A percentile compares a stretch with the other conserved stretches of the same genome.
These are phyloP conservation scores for Wallacemonas sp. DNA, from an alignment of 208 protist species.

Conservation along the genomic window DNA sequence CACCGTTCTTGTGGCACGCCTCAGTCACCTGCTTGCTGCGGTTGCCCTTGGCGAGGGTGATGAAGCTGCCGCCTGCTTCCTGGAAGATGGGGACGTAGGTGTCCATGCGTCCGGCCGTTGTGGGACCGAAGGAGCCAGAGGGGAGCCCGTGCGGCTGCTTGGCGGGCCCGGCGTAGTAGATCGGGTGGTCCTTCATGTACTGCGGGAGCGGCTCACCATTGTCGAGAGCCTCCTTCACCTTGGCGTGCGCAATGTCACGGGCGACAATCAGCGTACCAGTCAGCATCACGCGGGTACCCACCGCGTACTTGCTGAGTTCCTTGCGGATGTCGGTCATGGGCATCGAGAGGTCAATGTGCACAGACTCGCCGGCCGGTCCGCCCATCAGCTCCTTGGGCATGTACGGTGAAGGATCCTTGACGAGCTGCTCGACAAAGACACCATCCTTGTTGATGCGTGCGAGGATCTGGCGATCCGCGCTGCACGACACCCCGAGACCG, in stretches of 20 bases:
- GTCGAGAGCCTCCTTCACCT: slow-evolving; percentile 90
- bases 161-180: slow-evolving; percentile 97
- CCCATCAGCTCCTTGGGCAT: slow-evolving; percentile 73
- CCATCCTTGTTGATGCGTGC: slow-evolving; percentile 94
- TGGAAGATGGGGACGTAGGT: slow-evolving; percentile 95
- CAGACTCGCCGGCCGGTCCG: slow-evolving; percentile 39
- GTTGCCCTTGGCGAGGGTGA: slow-evolving; percentile 97
- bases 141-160: slow-evolving; percentile 94
- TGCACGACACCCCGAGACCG: slow-evolving; percentile 96
- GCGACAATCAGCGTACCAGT: slow-evolving; percentile 96
- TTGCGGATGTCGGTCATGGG: slow-evolving; percentile 88
- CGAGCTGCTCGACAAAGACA: slow-evolving; percentile 94
- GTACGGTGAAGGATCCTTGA: slow-evolving; percentile 92
- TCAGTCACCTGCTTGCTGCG: slow-evolving; percentile 91
- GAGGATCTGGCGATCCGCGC: slow-evolving; percentile 95
- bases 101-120: slow-evolving; percentile 97
- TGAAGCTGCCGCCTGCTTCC: slow-evolving; percentile 86
- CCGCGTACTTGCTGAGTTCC: slow-evolving; percentile 78
- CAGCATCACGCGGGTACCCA: slow-evolving; percentile 91
- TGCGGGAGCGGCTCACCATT: slow-evolving; percentile 81
- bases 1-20: slow-evolving; percentile 95
- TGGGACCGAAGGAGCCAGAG: slow-evolving; percentile 98
- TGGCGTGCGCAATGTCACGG: slow-evolving; percentile 97
- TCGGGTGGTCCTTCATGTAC: slow-evolving; percentile 94
- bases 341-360: slow-evolving; percentile 88